phyloP scores from a whole-genome alignment of 345 rosid genomes.

The Citrus glauca region DNA sequence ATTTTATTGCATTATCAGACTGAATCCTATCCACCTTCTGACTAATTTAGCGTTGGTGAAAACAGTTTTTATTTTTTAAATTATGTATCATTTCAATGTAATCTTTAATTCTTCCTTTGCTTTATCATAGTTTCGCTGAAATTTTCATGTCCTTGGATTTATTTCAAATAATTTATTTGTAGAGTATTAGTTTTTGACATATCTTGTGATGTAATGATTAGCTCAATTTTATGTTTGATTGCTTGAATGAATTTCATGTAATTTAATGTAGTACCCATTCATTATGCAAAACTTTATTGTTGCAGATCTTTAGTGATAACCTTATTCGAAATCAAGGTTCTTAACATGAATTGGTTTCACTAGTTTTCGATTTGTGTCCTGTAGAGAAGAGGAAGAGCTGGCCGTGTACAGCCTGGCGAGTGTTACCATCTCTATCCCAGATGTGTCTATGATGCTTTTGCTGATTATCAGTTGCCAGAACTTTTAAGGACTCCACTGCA shows the following conservation, averaged over 20 bases:
- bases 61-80: background rate
- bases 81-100: background rate
- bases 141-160: background rate
- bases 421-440: slow-evolving; percentile 95
- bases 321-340: background rate
- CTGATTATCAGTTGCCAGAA: slow-evolving; percentile 92
- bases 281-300: background rate
- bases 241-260: background rate
- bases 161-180: background rate
- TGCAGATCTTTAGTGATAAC: background rate
- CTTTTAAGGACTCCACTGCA: slow-evolving; percentile 94
- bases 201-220: background rate
- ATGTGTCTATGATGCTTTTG: slow-evolving; percentile 82
- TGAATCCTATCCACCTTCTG: background rate
- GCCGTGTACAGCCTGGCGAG: slow-evolving; percentile 97
- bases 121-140: background rate
- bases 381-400: slow-evolving; percentile 98
- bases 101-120: background rate
- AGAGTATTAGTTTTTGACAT: background rate
- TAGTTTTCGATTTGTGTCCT: slow-evolving; percentile 5
- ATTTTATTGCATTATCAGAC: background rate
- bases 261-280: background rate
- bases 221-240: background rate
- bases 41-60: background rate
- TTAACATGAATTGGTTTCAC: background rate